Evolutionary conservation across 1,284 basidiomycete species (phyloP).

Genomic region (Neotropicomus parvogracilis): DNA sequence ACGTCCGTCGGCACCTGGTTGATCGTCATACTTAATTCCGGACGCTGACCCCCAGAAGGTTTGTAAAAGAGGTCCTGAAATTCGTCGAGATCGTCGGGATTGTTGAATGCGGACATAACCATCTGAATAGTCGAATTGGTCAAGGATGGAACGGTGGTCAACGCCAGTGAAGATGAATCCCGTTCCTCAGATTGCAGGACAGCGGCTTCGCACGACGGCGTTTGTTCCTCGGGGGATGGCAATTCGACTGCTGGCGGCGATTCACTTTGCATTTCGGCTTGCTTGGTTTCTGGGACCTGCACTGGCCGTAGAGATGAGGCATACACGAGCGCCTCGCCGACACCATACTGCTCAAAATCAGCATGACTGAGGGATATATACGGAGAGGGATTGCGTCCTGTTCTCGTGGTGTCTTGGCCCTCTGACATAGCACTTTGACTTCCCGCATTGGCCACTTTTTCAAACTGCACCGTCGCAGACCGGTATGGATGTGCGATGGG

Average conservation of each 20-base stretch:
- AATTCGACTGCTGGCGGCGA: neutral
- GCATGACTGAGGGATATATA: constrained; percentile 35
- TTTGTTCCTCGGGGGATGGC: neutral
- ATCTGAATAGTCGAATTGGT: constrained; percentile 40
- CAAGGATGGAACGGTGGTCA: constrained; percentile 38
- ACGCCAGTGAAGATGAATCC: constrained; percentile 2
- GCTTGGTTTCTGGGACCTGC: neutral
- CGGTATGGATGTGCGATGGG: constrained; percentile 28
- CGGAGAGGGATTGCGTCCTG: constrained; percentile 5
- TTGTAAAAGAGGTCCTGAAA: constrained; percentile 71
- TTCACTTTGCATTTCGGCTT: neutral
- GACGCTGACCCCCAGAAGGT: constrained; percentile 26
- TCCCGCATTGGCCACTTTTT: neutral
- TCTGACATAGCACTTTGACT: neutral
- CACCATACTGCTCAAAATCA: constrained; percentile 38
- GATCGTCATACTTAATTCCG: neutral
- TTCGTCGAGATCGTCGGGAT: constrained; percentile 59
- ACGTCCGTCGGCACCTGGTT: constrained; percentile 19
- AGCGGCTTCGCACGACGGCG: neutral
- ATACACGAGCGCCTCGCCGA: constrained; percentile 48
- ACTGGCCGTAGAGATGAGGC: constrained; percentile 23
- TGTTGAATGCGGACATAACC: constrained; percentile 44
- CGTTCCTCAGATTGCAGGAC: constrained; percentile 6
- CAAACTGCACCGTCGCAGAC: constrained; percentile 1
- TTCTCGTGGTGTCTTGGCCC: neutral